Evolutionary conservation across 257 asterid species (phyloP).

Genomic region (Salvia miltiorrhiza): DNA sequence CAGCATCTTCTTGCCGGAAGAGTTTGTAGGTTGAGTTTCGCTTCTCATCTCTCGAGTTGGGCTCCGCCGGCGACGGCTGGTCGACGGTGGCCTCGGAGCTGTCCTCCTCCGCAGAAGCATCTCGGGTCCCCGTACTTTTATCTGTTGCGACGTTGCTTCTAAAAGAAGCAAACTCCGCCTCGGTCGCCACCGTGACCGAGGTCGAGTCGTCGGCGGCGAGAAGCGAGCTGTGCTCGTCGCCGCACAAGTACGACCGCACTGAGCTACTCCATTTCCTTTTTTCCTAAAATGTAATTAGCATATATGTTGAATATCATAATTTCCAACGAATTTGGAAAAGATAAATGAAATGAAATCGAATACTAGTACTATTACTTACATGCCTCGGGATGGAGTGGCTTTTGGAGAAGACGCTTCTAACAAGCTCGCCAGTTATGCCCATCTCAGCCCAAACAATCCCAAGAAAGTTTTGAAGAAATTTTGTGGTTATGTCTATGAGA

Average conservation of each 20-base stretch:
- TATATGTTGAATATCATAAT: too few species aligned
- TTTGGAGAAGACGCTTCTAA: conserved; percentile 43
- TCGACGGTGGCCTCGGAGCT: conserved; percentile 55
- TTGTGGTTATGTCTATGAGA: conserved; percentile 1
- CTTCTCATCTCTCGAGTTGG: conserved; percentile 22
- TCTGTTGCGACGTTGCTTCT: conserved; percentile 24
- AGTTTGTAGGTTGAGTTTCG: conserved; percentile 34
- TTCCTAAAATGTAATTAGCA: conserved; percentile 22
- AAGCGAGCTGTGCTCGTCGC: conserved; percentile 36
- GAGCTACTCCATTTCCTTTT: conserved; percentile 46
- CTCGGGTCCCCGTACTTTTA: neutral
- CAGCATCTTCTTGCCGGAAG: conserved; percentile 56
- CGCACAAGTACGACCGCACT: conserved; percentile 52
- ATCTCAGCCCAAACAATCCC: conserved; percentile 28
- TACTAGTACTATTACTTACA: neutral
- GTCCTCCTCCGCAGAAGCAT: conserved; percentile 27
- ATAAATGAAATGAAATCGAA: neutral
- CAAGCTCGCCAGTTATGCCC: conserved; percentile 44
- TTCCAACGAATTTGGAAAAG: too few species aligned
- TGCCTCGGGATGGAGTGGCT: conserved; percentile 26
- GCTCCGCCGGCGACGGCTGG: conserved; percentile 28
- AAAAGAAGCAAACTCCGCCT: conserved; percentile 25
- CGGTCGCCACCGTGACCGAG: conserved; percentile 17
- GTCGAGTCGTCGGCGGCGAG: conserved; percentile 34
- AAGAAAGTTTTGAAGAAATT: neutral